Percentiles rank a stretch among this genome's conserved stretches.
Evolutionary conservation across 2,329 filamentous ascomycete species (phyloP).

Genomic region (Colletotrichum musicola): DNA sequence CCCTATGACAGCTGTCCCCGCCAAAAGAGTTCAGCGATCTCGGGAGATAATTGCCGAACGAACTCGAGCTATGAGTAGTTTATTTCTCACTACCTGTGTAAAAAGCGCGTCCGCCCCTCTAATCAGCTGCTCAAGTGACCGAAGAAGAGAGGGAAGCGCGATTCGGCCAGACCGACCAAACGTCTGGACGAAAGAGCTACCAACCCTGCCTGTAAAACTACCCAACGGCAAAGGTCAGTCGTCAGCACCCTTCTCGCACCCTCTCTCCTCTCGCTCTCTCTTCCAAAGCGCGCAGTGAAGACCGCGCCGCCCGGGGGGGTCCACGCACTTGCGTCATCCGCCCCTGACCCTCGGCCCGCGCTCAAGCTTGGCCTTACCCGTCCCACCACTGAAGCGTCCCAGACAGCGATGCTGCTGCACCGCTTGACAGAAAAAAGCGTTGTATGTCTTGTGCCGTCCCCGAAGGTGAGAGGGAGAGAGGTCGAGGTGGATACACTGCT

Average conservation of each 20-base stretch:
- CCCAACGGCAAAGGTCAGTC: neutral
- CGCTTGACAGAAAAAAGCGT: too few relatives aligned
- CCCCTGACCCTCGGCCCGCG: slow-evolving; percentile 35
- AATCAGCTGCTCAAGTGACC: slow-evolving; percentile 1
- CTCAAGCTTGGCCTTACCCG: slow-evolving; percentile 36
- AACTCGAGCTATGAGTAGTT: slow-evolving; percentile 16
- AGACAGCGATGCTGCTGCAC: neutral
- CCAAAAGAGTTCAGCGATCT: neutral
- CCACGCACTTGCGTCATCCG: slow-evolving; percentile 39
- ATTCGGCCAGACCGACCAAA: slow-evolving; percentile 11
- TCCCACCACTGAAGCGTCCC: slow-evolving; percentile 3
- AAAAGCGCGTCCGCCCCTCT: neutral
- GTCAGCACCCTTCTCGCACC: slow-evolving; percentile 4
- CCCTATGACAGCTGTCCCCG: too few relatives aligned
- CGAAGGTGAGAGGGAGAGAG: too few relatives aligned
- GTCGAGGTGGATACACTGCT: neutral
- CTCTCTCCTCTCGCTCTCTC: neutral
- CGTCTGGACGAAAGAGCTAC: neutral
- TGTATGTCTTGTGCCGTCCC: too few relatives aligned
- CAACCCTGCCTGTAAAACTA: too few relatives aligned
- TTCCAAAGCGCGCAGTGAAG: slow-evolving; percentile 15
- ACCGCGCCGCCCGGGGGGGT: slow-evolving; percentile 14
- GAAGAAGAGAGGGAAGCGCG: neutral
- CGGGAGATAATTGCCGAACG: slow-evolving; percentile 13
- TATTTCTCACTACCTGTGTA: slow-evolving; percentile 6